A percentile compares a stretch with the other conserved stretches of the same genome.
phyloP scores from a whole-genome alignment of 2,329 filamentous ascomycete genomes.

The Aphanoascus verrucosus region DNA sequence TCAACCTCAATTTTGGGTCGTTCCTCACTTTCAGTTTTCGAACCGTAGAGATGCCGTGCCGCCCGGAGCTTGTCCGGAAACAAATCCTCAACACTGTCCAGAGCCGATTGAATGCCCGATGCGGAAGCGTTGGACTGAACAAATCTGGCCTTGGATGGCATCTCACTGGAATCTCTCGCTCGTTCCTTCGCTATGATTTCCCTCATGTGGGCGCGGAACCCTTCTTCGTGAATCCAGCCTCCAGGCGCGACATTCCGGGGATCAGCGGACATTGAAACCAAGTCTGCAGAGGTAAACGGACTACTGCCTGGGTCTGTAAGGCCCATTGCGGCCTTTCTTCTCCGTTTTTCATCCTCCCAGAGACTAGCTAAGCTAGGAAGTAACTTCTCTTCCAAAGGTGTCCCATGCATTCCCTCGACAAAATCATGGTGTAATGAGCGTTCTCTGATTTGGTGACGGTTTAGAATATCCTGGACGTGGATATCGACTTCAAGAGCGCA shows the following conservation, averaged over 20 bases:
- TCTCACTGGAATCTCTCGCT: conserved; percentile 33
- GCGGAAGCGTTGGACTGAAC: conserved; percentile 45
- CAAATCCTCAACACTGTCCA: conserved; percentile 80
- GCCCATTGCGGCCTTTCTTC: conserved; percentile 62
- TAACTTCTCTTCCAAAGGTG: conserved; percentile 61
- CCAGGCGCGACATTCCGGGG: conserved; percentile 58
- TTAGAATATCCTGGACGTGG: conserved; percentile 76
- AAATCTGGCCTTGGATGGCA: conserved; percentile 51
- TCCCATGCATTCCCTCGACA: conserved; percentile 56
- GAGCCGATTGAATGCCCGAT: conserved; percentile 57
- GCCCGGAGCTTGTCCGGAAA: conserved; percentile 55
- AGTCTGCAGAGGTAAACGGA: conserved; percentile 67
- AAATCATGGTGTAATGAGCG: conserved; percentile 83
- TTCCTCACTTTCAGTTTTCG: conserved; percentile 52
- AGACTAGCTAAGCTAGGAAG: conserved; percentile 89
- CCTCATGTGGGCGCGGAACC: conserved; percentile 57
- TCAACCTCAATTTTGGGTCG: conserved; percentile 48
- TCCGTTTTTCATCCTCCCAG: conserved; percentile 79
- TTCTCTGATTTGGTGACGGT: conserved; percentile 62
- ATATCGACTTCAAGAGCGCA: conserved; percentile 86
- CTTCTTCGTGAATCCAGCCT: conserved; percentile 89
- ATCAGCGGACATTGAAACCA: conserved; percentile 84
- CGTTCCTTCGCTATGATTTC: conserved; percentile 56
- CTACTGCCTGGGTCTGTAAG: conserved; percentile 54
- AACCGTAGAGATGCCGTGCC: background rate